A percentile compares a stretch with the other conserved stretches of the same genome.
phyloP scores from a whole-genome alignment of 1,284 basidiomycete species.

The Pseudozyma thailandica region DNA sequence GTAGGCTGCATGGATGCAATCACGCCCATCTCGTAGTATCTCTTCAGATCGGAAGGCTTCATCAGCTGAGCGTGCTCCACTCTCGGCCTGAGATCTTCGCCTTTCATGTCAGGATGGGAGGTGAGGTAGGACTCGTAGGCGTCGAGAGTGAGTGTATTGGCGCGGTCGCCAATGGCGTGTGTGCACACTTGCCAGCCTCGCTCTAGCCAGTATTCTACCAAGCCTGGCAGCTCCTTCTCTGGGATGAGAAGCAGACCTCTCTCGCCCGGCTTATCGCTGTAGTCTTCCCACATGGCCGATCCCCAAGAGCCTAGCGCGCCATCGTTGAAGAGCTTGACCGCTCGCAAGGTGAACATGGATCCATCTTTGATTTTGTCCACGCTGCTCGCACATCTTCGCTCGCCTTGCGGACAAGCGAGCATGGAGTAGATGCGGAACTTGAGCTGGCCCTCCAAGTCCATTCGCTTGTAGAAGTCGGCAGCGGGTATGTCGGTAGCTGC shows the following conservation, averaged over 20 bases:
- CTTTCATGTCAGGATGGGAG: slow-evolving; percentile 4
- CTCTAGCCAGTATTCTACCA: slow-evolving; percentile 49
- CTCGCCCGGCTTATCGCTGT: slow-evolving; percentile 73
- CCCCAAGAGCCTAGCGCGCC: slow-evolving; percentile 91
- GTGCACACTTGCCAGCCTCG: slow-evolving; percentile 68
- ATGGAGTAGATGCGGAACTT: slow-evolving; percentile 54
- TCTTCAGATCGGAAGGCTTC: slow-evolving; percentile 74
- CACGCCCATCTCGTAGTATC: slow-evolving; percentile 80
- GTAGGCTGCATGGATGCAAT: slow-evolving; percentile 93
- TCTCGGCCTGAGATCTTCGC: slow-evolving; percentile 73
- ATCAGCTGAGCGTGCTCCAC: slow-evolving; percentile 90
- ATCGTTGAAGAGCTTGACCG: slow-evolving; percentile 83
- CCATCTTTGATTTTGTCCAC: slow-evolving; percentile 13
- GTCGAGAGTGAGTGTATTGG: slow-evolving; percentile 79
- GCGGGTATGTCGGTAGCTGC: slow-evolving; percentile 49
- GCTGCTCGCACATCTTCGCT: slow-evolving; percentile 33
- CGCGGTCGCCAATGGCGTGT: slow-evolving; percentile 88
- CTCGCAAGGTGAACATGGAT: slow-evolving; percentile 41
- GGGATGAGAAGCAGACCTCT: slow-evolving; percentile 46
- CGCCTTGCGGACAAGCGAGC: slow-evolving; percentile 42
- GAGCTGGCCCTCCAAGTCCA: slow-evolving; percentile 35
- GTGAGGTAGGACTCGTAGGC: slow-evolving; percentile 50
- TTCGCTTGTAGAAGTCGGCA: slow-evolving; percentile 37
- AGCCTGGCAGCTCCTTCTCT: slow-evolving; percentile 29
- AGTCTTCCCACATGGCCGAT: slow-evolving; percentile 85